A percentile compares a stretch with the other conserved stretches of the same genome.
Conservation (phyloP, 2,329 filamentous ascomycete genomes). For the Cadophora sp. region DNA sequence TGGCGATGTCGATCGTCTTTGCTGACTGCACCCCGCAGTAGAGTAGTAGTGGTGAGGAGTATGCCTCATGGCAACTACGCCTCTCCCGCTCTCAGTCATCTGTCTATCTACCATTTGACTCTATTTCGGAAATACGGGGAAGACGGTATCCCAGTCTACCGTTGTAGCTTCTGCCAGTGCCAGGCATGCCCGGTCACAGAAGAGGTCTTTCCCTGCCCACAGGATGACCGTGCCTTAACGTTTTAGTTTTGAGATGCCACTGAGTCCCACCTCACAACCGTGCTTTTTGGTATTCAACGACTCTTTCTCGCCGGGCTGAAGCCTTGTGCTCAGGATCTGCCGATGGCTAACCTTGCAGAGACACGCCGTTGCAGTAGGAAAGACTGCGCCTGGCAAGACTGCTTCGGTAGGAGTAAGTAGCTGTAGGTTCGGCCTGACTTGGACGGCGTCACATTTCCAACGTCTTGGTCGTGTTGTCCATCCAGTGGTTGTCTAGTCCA, state of each 20-base stretch:
- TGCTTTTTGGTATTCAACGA: slow-evolving; percentile 17
- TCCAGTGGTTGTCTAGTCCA: neutral
- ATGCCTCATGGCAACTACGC: slow-evolving; percentile 14
- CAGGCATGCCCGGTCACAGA: neutral
- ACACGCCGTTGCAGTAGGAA: slow-evolving; percentile 1
- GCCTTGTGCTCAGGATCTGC: slow-evolving; percentile 28
- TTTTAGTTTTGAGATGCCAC: slow-evolving; percentile 10
- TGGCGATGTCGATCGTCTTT: slow-evolving; percentile 13
- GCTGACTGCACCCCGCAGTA: slow-evolving; percentile 13
- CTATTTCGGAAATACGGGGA: slow-evolving; percentile 27
- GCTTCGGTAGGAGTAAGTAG: slow-evolving; percentile 1
- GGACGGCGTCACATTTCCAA: neutral
- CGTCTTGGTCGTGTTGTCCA: neutral
- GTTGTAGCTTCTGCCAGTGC: neutral
- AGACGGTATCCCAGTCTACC: slow-evolving; percentile 3
- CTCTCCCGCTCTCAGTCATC: slow-evolving; percentile 15
- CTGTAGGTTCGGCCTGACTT: slow-evolving; percentile 18
- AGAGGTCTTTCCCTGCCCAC: slow-evolving; percentile 9
- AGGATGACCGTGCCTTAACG: slow-evolving; percentile 20
- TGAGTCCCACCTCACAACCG: slow-evolving; percentile 12
- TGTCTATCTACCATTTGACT: slow-evolving; percentile 26
- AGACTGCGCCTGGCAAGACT: slow-evolving; percentile 17
- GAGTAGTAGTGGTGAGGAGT: neutral
- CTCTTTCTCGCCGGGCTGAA: slow-evolving; percentile 22
- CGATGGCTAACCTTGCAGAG: slow-evolving; percentile 17